Base-by-base conservation (phyloP, 768 basidiomycete species). In the Tremella mesenterica region DNA sequence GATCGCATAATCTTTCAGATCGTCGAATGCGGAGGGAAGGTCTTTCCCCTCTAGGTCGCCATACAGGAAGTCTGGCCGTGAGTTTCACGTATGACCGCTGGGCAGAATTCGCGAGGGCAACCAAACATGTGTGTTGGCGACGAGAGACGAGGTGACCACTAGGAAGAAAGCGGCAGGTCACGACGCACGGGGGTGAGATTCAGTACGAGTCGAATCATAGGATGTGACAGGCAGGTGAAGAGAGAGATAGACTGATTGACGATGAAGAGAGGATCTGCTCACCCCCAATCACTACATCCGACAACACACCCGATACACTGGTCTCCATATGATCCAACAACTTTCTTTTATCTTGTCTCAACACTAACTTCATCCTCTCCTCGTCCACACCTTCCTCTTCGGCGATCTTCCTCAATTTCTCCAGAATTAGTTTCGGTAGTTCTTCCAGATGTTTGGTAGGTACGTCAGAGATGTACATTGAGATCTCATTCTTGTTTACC, bases 261-360 rank as follows among this genome's bases (percentile, higher is more conserved):
- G 4, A 31, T n/a, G 0, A 39, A 8, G 31, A 39, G 43, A 44
- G 21, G 43, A 44, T 44, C 43, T n/a, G n/a, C 36, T 44, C 21
- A 70, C 67, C 71, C 28, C 65, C 67, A 47, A 68, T 67, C 10
- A 67, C 68, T 4, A 58, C 60, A 41, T 71, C 65, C 0, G 65
- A 49, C 36, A 72, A 30, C 2, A 69, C 66, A 31, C 57, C 53
- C 8, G 63, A 60, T 4, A 66, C 63, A 13, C 62, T 62, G 9
- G 60, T 64, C 54, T 73, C 71, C 55, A 71, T 69, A n/a, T 54
- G 54, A 39, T 69, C 58, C 48, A 73, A 41, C 56, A 73, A 84
- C 78, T 91, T 89, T 51, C 91, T 83, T 74, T 88, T 85, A 62
- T 95, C 89, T 47, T 90, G 78, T 59, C 83, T 81, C 43, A 99